Evolutionary conservation across 1,284 basidiomycete genomes (phyloP), one percentile per base, ranked within the genome.

Genomic region (Pyrrhoderma lamaoense): DNA sequence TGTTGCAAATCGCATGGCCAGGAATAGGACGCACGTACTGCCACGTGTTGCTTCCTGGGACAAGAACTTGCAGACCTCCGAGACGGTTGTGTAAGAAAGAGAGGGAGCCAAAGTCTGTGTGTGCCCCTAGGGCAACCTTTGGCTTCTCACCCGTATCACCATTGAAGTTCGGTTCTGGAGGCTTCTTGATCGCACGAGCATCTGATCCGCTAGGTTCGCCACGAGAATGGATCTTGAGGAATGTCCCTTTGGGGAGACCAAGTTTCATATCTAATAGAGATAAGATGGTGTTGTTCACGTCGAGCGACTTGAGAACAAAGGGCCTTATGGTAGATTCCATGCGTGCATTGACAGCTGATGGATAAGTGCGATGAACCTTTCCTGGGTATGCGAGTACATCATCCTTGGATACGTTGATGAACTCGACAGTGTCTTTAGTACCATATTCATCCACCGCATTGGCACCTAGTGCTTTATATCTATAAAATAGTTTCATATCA

Each of bases 31-130:
- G 53, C 8, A 51, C 70, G 56, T 85, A 87, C 57, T 79, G 78
- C 85, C 85, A 88, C 19, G 72, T 64, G 16, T 77, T 71, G 9
- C 73, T 66, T 2, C 77, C 78, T 0, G 82, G 82, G 1, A 75
- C 73, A 42, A 85, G 69, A 1, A 87, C 82, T 59, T 87, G 85
- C 8, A 89, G 66, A 0, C 85, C 85, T 2, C 85, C 85, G 0
- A 88, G 72, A 13, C 74, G 74, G 62, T 86, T 86, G 62, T 83
- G 80, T 45, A 85, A 65, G 65, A 84, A 77, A 0, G 80, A 77
- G 74, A 71, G 58, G n/a, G 68, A 68, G 16, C 69, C 70, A 52
- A 71, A 72, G 57, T 72, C 70, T 2, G 70, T 80, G 60, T 80
- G 79, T 4, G 74, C 72, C 9, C 76, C 77, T n/a, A 79, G 58